A percentile compares a stretch with the other conserved stretches of the same genome.
These are phyloP conservation scores for Sugiyamaella paludigena DNA, from an alignment of 1,139 yeast species.

Conservation along the genomic window DNA sequence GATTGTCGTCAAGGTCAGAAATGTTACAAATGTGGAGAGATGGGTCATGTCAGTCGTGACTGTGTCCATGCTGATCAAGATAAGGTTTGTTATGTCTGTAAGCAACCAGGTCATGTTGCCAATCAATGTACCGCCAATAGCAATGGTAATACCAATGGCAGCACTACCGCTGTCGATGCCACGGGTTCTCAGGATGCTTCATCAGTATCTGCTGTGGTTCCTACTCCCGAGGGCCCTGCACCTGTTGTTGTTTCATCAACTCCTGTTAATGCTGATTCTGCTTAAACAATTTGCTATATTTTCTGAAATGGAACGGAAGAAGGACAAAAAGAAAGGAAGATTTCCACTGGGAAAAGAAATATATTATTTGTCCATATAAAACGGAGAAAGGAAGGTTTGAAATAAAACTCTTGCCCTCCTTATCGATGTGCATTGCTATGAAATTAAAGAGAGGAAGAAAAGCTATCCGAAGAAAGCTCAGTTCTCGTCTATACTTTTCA, in stretches of 20 bases:
- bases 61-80: slow-evolving; percentile 58
- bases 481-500: too few species aligned
- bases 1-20: slow-evolving; percentile 46
- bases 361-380: too few species aligned
- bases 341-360: too few species aligned
- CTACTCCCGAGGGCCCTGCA: slow-evolving; percentile 1
- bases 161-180: not conserved
- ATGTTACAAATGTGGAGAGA: slow-evolving; percentile 91
- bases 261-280: slow-evolving; percentile 3
- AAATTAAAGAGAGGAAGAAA: too few species aligned
- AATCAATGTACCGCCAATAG: slow-evolving; percentile 60
- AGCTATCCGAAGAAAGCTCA: too few species aligned
- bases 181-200: not conserved
- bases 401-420: too few species aligned
- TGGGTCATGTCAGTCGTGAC: slow-evolving; percentile 85
- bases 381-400: too few species aligned
- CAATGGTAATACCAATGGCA: slow-evolving; percentile 43
- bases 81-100: slow-evolving; percentile 90
- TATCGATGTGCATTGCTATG: too few species aligned
- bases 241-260: slow-evolving; percentile 4
- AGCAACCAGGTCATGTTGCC: slow-evolving; percentile 87
- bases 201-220: too few species aligned
- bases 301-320: too few species aligned
- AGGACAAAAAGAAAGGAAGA: too few species aligned
- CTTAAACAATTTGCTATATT: not conserved